These are phyloP conservation scores for Metschnikowia matae DNA, from an alignment of 805 yeast species.

Conservation along the genomic window DNA sequence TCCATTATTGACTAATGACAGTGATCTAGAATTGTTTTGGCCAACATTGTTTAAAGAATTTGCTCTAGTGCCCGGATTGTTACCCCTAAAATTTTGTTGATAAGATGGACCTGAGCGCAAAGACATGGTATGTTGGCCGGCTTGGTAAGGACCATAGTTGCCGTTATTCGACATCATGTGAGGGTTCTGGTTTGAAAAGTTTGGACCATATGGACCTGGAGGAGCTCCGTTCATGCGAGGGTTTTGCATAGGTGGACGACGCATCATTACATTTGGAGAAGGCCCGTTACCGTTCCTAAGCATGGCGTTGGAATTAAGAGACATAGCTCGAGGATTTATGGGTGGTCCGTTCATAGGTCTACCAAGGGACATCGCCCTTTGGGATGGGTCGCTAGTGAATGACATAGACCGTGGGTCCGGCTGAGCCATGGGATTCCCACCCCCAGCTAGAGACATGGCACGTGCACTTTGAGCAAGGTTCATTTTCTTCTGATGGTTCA, in stretches of 20 bases:
- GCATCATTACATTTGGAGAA: slow-evolving; percentile 1
- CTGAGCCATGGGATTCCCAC: slow-evolving; percentile 28
- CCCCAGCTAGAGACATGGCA: slow-evolving; percentile 39
- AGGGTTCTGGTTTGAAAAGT: not conserved
- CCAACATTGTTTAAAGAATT: slow-evolving; percentile 13
- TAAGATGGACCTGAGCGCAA: slow-evolving; percentile 8
- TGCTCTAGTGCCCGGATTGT: slow-evolving; percentile 9
- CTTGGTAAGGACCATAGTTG: not conserved
- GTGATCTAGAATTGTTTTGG: not conserved
- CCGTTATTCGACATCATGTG: not conserved
- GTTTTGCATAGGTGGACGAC: slow-evolving; percentile 1
- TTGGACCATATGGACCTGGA: not conserved
- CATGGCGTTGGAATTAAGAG: slow-evolving; percentile 27
- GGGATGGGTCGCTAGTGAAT: slow-evolving; percentile 15
- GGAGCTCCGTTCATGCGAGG: not conserved
- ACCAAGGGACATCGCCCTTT: slow-evolving; percentile 24
- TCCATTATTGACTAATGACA: not conserved
- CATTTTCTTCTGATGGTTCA: slow-evolving; percentile 63
- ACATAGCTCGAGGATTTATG: slow-evolving; percentile 37
- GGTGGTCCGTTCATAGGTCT: slow-evolving; percentile 25
- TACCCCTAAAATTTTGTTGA: slow-evolving; percentile 6
- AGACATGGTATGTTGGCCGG: slow-evolving; percentile 11
- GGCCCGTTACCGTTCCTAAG: slow-evolving; percentile 4
- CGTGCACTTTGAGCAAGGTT: slow-evolving; percentile 46
- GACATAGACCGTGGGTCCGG: slow-evolving; percentile 33